A percentile compares a stretch with the other conserved stretches of the same genome.
Evolutionary conservation across 305 asterid species (phyloP).

Genomic region (Fraxinus platypoda): DNA sequence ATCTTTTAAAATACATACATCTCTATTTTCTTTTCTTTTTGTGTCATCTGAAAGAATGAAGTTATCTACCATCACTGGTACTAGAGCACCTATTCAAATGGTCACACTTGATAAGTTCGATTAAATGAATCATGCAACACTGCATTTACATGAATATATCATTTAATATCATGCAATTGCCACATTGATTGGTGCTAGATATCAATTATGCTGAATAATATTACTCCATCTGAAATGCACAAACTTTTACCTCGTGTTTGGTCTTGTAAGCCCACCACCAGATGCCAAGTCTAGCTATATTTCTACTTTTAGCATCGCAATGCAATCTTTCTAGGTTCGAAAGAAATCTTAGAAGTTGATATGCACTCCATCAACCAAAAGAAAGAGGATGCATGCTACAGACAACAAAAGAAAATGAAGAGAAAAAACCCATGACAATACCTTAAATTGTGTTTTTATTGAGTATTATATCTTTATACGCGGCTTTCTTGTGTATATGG

Average conservation of each 20-base stretch:
- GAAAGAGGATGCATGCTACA: neutral
- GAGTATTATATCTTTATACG: too few relatives aligned
- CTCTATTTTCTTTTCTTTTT: neutral
- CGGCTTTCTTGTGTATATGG: neutral
- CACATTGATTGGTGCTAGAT: too few relatives aligned
- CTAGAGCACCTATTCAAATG: too few relatives aligned
- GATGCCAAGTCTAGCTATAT: neutral
- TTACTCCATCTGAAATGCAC: neutral
- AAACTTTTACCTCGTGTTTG: neutral
- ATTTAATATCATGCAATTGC: too few relatives aligned
- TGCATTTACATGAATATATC: too few relatives aligned
- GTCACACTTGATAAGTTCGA: too few relatives aligned
- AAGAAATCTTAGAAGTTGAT: neutral
- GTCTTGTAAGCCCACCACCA: neutral
- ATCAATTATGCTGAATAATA: too few relatives aligned
- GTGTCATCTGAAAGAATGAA: neutral
- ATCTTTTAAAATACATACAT: neutral
- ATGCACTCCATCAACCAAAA: neutral
- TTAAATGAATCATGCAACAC: too few relatives aligned
- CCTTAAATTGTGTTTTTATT: neutral
- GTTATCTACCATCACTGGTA: too few relatives aligned
- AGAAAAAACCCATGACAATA: neutral
- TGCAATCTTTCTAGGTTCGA: neutral
- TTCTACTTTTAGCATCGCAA: neutral
- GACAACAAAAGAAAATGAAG: neutral